Conservation (phyloP, 805 yeast genomes). For the Geotrichum ghanense region DNA sequence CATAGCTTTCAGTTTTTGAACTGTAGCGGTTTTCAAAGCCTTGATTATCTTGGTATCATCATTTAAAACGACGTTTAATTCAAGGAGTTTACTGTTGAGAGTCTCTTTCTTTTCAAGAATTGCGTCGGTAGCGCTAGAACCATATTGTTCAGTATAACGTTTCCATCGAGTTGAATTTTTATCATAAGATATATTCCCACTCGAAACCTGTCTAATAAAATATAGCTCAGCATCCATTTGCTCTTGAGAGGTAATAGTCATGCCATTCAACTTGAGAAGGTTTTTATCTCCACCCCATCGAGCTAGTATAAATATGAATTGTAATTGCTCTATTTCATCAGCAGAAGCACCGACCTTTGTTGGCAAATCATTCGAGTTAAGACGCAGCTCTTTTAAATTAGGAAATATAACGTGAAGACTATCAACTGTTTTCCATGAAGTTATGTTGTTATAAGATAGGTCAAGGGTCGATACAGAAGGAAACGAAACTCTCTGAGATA, state of each 20-base stretch:
- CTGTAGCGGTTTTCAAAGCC: conserved; percentile 23
- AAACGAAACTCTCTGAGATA: background rate
- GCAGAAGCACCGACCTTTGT: conserved; percentile 8
- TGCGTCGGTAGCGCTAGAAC: conserved; percentile 10
- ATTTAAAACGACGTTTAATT: conserved; percentile 11
- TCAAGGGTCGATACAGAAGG: conserved; percentile 28
- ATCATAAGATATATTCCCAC: conserved; percentile 16
- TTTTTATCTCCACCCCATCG: conserved; percentile 27
- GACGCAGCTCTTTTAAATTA: conserved; percentile 33
- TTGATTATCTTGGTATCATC: conserved; percentile 7
- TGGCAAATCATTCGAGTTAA: conserved; percentile 43
- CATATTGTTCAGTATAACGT: conserved; percentile 29
- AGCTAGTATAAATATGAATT: conserved; percentile 31
- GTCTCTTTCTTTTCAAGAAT: conserved; percentile 5
- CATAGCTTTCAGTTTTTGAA: conserved; percentile 27
- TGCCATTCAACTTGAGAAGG: conserved; percentile 46
- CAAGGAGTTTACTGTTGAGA: conserved; percentile 12
- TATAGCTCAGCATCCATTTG: conserved; percentile 58
- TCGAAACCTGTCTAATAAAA: conserved; percentile 42
- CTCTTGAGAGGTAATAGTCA: conserved; percentile 33
- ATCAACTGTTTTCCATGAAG: conserved; percentile 40
- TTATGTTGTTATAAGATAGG: conserved; percentile 39
- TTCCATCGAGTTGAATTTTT: conserved; percentile 30
- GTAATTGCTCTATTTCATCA: conserved; percentile 13
- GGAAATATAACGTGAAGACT: conserved; percentile 30